Conservation (phyloP, 306 rosid genomes). For the Quillaja saponaria region DNA sequence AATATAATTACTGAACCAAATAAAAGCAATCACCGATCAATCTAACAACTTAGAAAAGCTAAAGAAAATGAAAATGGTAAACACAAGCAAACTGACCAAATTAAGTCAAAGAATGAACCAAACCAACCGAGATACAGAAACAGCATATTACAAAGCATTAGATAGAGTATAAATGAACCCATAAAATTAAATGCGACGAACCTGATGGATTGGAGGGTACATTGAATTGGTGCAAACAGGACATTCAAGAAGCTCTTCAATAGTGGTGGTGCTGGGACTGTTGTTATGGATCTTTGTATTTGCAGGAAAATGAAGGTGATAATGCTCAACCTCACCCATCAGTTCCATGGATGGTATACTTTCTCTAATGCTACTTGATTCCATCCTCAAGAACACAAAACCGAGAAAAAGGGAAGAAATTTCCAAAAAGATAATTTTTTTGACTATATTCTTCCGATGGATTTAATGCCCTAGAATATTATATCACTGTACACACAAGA, state of each 20-base stretch:
- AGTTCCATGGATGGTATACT: conserved; percentile 46
- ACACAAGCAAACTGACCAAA: conserved; percentile 9
- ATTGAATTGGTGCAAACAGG: conserved; percentile 76
- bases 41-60: neutral
- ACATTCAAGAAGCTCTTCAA: conserved; percentile 77
- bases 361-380: conserved; percentile 43
- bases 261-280: conserved; percentile 53
- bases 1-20: neutral
- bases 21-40: neutral
- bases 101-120: neutral
- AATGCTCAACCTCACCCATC: conserved; percentile 57
- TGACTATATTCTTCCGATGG: conserved; percentile 6
- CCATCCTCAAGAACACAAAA: conserved; percentile 40
- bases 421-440: neutral
- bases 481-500: neutral
- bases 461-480: conserved; percentile 12
- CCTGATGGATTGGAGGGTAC: conserved; percentile 88
- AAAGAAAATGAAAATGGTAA: neutral
- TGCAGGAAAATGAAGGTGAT: conserved; percentile 47
- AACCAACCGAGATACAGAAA: neutral
- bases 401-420: neutral
- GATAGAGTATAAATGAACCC: conserved; percentile 10
- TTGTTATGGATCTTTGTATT: conserved; percentile 51
- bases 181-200: conserved; percentile 30
- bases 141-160: neutral